Percentiles rank a stretch among this genome's conserved stretches.
Evolutionary conservation across 495 filamentous ascomycete genomes (phyloP).

Genomic region (Trichoderma parareesei): DNA sequence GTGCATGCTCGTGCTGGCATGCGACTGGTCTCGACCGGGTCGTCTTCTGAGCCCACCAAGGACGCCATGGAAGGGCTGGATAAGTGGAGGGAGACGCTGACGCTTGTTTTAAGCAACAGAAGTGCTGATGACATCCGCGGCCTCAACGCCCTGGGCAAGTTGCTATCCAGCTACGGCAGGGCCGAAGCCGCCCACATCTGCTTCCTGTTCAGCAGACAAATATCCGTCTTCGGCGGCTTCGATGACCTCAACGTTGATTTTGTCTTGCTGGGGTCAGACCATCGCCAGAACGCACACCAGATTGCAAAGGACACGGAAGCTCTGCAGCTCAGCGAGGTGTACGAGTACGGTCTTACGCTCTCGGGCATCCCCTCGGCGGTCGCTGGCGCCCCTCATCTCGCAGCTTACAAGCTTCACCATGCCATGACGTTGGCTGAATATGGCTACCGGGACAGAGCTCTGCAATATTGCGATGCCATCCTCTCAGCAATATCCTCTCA

Average conservation of each 20-base stretch:
- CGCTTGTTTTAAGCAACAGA: conserved; percentile 78
- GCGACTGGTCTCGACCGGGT: conserved; percentile 67
- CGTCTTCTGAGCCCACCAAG: conserved; percentile 52
- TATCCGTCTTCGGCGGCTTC: conserved; percentile 64
- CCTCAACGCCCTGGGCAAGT: conserved; percentile 68
- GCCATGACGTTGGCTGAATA: conserved; percentile 76
- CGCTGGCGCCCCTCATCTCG: conserved; percentile 67
- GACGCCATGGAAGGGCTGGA: conserved; percentile 78
- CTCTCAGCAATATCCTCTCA: conserved; percentile 68
- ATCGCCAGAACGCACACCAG: conserved; percentile 53
- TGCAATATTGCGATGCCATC: conserved; percentile 87
- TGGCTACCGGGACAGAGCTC: conserved; percentile 72
- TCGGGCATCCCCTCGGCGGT: conserved; percentile 45
- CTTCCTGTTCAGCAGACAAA: conserved; percentile 49
- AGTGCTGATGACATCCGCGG: conserved; percentile 68
- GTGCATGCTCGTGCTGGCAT: conserved; percentile 85
- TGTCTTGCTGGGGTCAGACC: conserved; percentile 77
- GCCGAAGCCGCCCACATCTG: conserved; percentile 90
- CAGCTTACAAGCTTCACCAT: conserved; percentile 82
- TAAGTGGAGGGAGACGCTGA: conserved; percentile 87
- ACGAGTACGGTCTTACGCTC: conserved; percentile 74
- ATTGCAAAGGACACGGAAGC: conserved; percentile 73
- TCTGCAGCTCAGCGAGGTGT: conserved; percentile 82
- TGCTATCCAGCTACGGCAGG: conserved; percentile 81
- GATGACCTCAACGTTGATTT: conserved; percentile 77